Evolutionary conservation across 2,329 filamentous ascomycete genomes (phyloP).

Genomic region (Exophiala xenobiotica): DNA sequence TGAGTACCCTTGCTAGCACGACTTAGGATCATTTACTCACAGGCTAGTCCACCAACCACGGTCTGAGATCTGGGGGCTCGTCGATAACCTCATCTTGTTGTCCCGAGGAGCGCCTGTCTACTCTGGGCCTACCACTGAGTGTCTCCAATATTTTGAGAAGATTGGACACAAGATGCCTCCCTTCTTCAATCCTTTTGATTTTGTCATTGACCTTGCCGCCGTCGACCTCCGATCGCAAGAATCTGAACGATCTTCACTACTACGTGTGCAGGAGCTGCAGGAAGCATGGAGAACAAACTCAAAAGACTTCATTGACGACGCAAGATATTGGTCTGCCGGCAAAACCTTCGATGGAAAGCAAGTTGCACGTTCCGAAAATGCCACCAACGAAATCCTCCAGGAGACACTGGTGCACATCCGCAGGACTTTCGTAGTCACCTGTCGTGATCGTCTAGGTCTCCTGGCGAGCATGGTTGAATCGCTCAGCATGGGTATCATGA

Average conservation of each 20-base stretch:
- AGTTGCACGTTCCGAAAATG: background rate
- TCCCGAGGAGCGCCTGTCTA: conserved; percentile 68
- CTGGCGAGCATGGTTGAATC: conserved; percentile 68
- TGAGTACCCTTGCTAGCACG: conserved; percentile 49
- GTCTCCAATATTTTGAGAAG: conserved; percentile 63
- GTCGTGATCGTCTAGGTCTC: conserved; percentile 76
- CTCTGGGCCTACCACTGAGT: conserved; percentile 59
- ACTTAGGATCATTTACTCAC: conserved; percentile 66
- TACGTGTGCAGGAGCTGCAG: conserved; percentile 62
- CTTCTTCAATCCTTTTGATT: conserved; percentile 77
- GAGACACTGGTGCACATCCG: conserved; percentile 58
- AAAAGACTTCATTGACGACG: background rate
- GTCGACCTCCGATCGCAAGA: conserved; percentile 70
- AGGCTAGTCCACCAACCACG: conserved; percentile 72
- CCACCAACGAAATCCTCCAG: conserved; percentile 2
- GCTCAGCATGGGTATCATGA: conserved; percentile 67
- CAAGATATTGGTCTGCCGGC: background rate
- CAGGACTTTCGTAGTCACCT: conserved; percentile 68
- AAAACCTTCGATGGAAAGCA: conserved; percentile 3
- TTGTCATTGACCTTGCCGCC: conserved; percentile 71
- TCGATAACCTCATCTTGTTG: conserved; percentile 69
- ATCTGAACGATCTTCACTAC: conserved; percentile 59
- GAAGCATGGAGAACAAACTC: conserved; percentile 53
- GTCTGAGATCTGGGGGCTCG: conserved; percentile 76
- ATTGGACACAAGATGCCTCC: conserved; percentile 63